Conservation (phyloP, 106 monocot genomes). For the Phalaenopsis aphrodite region DNA sequence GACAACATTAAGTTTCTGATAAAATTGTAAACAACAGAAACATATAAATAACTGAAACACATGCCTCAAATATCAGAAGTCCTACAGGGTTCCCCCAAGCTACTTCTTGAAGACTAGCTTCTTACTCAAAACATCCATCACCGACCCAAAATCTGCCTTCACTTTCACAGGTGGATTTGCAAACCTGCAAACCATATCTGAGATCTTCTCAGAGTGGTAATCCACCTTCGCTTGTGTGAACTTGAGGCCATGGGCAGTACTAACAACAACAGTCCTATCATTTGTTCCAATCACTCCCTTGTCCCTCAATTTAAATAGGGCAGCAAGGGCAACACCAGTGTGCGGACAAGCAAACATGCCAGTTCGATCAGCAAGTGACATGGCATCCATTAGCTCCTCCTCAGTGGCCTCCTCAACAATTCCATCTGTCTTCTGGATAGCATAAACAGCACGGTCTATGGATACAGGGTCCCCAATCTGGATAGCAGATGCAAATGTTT, state of each 20-base stretch:
- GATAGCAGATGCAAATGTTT: slow-evolving; percentile 87
- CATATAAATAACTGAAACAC: neutral
- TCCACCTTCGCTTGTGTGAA: slow-evolving; percentile 82
- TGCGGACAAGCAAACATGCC: slow-evolving; percentile 98
- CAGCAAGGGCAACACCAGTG: slow-evolving; percentile 90
- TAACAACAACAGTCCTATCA: slow-evolving; percentile 77
- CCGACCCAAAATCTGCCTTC: slow-evolving; percentile 81
- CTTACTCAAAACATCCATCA: slow-evolving; percentile 83
- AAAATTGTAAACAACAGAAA: neutral
- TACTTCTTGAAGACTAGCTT: slow-evolving; percentile 21
- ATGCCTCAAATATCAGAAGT: neutral
- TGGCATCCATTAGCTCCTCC: slow-evolving; percentile 94
- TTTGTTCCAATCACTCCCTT: slow-evolving; percentile 53
- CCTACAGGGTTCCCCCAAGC: neutral
- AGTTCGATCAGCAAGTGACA: slow-evolving; percentile 66
- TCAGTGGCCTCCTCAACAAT: slow-evolving; percentile 96
- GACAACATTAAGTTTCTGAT: too few relatives aligned
- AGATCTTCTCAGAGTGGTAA: slow-evolving; percentile 62
- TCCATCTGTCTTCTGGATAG: slow-evolving; percentile 50
- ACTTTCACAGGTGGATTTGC: slow-evolving; percentile 81
- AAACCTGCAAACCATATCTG: slow-evolving; percentile 51
- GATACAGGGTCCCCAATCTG: slow-evolving; percentile 95
- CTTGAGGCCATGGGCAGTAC: slow-evolving; percentile 93
- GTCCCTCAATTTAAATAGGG: slow-evolving; percentile 62
- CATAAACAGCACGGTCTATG: slow-evolving; percentile 77